A percentile compares a stretch with the other conserved stretches of the same genome.
Evolutionary conservation across 2,329 filamentous ascomycete genomes (phyloP).

Genomic region (Camptophora hylomeconis): DNA sequence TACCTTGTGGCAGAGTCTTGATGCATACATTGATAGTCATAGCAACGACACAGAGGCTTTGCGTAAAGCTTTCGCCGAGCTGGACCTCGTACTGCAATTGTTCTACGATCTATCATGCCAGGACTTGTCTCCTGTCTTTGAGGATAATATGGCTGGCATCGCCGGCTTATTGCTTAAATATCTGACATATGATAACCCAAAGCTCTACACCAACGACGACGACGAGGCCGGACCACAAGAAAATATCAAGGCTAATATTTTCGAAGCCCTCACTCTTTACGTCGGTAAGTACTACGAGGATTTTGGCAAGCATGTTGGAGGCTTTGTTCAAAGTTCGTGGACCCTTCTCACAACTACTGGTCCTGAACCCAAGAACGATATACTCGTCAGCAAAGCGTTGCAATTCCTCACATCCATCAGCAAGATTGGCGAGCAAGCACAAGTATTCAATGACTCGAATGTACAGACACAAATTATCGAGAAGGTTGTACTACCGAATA

Average conservation of each 20-base stretch:
- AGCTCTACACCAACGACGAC: slow-evolving; percentile 78
- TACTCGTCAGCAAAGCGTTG: slow-evolving; percentile 83
- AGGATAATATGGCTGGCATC: slow-evolving; percentile 70
- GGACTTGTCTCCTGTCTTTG: slow-evolving; percentile 86
- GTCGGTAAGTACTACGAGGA: slow-evolving; percentile 93
- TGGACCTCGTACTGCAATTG: slow-evolving; percentile 82
- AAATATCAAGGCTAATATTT: slow-evolving; percentile 83
- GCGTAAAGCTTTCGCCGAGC: slow-evolving; percentile 65
- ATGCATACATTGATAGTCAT: slow-evolving; percentile 54
- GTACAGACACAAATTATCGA: slow-evolving; percentile 80
- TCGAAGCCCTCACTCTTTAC: slow-evolving; percentile 78
- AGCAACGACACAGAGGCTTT: slow-evolving; percentile 62
- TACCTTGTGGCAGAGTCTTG: slow-evolving; percentile 44
- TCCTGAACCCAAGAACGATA: slow-evolving; percentile 82
- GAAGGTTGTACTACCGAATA: slow-evolving; percentile 89
- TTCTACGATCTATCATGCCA: slow-evolving; percentile 96
- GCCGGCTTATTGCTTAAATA: slow-evolving; percentile 81
- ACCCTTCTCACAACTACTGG: slow-evolving; percentile 76
- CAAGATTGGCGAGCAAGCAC: slow-evolving; percentile 61
- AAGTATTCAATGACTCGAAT: slow-evolving; percentile 70
- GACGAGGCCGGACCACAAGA: slow-evolving; percentile 73
- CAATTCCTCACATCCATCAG: slow-evolving; percentile 90
- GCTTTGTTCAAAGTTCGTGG: slow-evolving; percentile 87
- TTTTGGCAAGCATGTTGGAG: slow-evolving; percentile 65
- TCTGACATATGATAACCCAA: slow-evolving; percentile 72